Base-by-base conservation (phyloP, 768 basidiomycete genomes). In the Amanita rubescens region DNA sequence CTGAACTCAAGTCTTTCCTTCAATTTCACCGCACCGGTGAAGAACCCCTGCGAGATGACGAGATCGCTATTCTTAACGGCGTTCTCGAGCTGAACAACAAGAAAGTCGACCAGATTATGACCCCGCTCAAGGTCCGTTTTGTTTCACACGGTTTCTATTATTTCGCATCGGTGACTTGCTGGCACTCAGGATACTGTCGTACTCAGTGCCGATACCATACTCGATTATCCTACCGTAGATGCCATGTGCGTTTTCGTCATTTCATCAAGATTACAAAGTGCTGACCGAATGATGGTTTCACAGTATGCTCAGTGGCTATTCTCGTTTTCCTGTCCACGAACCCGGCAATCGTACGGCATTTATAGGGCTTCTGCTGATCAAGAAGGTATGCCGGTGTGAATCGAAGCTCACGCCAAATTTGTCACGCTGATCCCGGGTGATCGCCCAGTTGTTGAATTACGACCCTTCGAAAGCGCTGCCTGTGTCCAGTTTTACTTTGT, bases 251-350 rank as follows among this genome's bases (percentile, higher is more conserved):
- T 59, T 7, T 34, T 12, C 19, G 39, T 4, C 54, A 41, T n/a
- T n/a, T 12, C 34, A 17, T 46, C 43, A 25, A 15, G 6, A 15
- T 30, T 30, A 24, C 22, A 3, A 9, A 12, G 25, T 3, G 6
- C 30, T 46, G 44, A 17, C 14, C 24, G 2, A 20, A 5, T 19
- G 25, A 7, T 7, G 1, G 10, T 8, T 22, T 22, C 35, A 41
- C 59, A 87, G 84, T 42, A 67, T 88, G 19, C 63, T 75, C n/a
- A 87, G 84, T 58, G 94, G 94, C 0, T 96, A 95, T 65, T 94
- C 93, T 1, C 84, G 94, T 17, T 90, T 98, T 62, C 94, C 94
- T 0, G 79, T 98, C 0, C 90, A 95, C 62, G 80, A 82, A 55
- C 77, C 85, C 2, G 80, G 78, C 3, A 77, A 87, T 38, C 78